Evolutionary conservation across 1,284 basidiomycete species (phyloP), one percentile per base, ranked within the genome.

Genomic region (Sporisorium exsertum): DNA sequence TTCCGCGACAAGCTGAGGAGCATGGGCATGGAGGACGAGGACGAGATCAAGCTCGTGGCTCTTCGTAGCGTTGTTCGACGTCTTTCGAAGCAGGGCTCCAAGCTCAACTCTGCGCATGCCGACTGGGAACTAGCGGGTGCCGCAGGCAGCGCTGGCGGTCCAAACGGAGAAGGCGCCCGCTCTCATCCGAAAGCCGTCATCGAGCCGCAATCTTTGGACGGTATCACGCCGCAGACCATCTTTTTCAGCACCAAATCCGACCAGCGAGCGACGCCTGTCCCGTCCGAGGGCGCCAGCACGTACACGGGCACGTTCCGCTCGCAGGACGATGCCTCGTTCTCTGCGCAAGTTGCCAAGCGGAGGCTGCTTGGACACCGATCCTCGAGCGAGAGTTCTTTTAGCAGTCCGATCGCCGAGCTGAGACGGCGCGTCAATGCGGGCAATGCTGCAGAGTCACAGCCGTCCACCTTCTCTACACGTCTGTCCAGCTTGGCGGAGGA

Each of bases 191-290:
- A 61, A 46, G 70, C 68, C 1, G 92, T 76, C 87, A 93, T 45
- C 91, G 92, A 73, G 46, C 59, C 72, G 9, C 78, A 84, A 93
- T 93, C 83, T 89, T 95, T 46, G 91, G 78, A 85, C 16, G 81
- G 92, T 4, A 92, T 97, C n/a, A 93, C 95, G 0, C 94, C 94
- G 6, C 94, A 94, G 72, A 99, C 95, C 0, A 92, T 99, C 24
- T 98, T 99, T 86, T 89, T 99, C 78, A 93, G 91, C 42, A 47
- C 72, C 29, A 81, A 71, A 35, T 42, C 60, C 4, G 60, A 63
- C 12, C 49, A 53, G 32, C 57, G 59, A 15, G 53, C 60, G 40
- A 49, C 57, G 27, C 35, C 53, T n/a, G 26, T 49, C 3, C 55
- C 56, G 1, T 64, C 61, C 15, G 64, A 71, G 26, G 56, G 64